Conservation (phyloP, 495 filamentous ascomycete genomes). For the Hyphodiscus hymeniophilus region DNA sequence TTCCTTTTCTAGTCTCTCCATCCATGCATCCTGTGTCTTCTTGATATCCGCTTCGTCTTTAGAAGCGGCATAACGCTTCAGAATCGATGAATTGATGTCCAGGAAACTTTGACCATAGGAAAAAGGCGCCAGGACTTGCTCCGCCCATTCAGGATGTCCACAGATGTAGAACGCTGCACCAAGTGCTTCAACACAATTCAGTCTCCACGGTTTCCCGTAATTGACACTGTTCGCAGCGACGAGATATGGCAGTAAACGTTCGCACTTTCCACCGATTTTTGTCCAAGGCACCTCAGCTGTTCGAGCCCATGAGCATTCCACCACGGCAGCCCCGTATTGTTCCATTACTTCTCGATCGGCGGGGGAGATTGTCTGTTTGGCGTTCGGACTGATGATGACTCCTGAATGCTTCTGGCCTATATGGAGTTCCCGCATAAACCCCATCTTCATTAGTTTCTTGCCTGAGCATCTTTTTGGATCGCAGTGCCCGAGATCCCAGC, state of each 20-base stretch:
- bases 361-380: constrained; percentile 72
- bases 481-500: constrained; percentile 96
- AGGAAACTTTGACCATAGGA: constrained; percentile 82
- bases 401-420: constrained; percentile 86
- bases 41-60: constrained; percentile 81
- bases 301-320: constrained; percentile 95
- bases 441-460: constrained; percentile 83
- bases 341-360: constrained; percentile 75
- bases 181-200: constrained; percentile 93
- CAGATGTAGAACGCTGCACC: constrained; percentile 91
- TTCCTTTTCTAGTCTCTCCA: constrained; percentile 81
- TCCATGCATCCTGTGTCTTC: constrained; percentile 74
- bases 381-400: constrained; percentile 90
- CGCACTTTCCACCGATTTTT: constrained; percentile 90
- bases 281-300: constrained; percentile 84
- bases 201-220: constrained; percentile 86
- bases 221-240: constrained; percentile 96
- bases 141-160: constrained; percentile 84
- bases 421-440: constrained; percentile 86
- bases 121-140: constrained; percentile 72
- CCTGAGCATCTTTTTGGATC: constrained; percentile 96
- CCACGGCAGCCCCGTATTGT: constrained; percentile 86
- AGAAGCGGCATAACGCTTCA: constrained; percentile 82
- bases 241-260: constrained; percentile 87
- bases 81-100: constrained; percentile 72